Evolutionary conservation across 441 rosid species (phyloP).

Genomic region (Isatis lusitanica): DNA sequence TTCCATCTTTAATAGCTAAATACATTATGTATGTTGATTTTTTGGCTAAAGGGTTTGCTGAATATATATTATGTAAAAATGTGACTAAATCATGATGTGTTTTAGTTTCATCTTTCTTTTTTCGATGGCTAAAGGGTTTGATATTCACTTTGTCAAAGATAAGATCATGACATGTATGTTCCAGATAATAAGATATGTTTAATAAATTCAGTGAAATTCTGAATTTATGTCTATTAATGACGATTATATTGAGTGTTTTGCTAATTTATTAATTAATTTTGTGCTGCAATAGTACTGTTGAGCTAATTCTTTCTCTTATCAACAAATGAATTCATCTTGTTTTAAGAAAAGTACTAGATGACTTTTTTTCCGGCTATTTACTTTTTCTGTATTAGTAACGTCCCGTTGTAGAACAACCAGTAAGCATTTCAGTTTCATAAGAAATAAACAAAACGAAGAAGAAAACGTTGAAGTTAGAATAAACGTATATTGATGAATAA

Average conservation of each 20-base stretch:
- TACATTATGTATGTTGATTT: too few species aligned
- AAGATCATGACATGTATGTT: neutral
- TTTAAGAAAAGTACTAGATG: neutral
- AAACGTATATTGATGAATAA: neutral
- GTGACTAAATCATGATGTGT: too few species aligned
- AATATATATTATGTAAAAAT: too few species aligned
- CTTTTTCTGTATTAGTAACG: conserved; percentile 11
- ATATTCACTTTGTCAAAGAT: too few species aligned
- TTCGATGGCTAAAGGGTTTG: too few species aligned
- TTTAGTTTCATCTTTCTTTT: too few species aligned
- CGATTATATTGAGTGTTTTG: neutral
- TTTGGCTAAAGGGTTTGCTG: too few species aligned
- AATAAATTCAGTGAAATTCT: too few species aligned
- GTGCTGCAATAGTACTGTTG: neutral
- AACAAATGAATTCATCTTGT: neutral
- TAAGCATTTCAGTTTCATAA: conserved; percentile 10
- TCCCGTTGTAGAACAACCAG: neutral
- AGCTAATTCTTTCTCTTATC: neutral
- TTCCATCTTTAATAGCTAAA: too few species aligned
- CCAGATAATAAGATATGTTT: neutral
- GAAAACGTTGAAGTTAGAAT: conserved; percentile 2
- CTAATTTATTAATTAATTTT: too few species aligned
- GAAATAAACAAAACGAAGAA: neutral
- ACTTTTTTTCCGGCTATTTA: neutral
- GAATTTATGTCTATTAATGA: neutral